Evolutionary conservation across 495 filamentous ascomycete genomes (phyloP).

Genomic region (Corynascus novoguineensis): DNA sequence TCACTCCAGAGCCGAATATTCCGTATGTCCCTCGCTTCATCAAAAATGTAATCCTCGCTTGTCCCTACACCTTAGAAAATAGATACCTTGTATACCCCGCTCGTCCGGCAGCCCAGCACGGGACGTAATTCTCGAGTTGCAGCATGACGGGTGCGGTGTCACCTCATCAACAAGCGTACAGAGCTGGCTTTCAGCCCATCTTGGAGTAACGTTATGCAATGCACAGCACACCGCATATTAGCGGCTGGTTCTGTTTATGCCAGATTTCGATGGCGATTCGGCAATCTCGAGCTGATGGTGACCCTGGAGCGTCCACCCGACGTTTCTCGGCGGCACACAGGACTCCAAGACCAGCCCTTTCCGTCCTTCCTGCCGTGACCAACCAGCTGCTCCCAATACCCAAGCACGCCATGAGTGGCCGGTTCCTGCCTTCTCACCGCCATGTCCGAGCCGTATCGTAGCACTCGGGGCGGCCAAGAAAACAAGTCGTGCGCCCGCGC

Average conservation of each 20-base stretch:
- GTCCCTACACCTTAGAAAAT: too few relatives aligned
- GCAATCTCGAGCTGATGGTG: not conserved
- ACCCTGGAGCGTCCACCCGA: not conserved
- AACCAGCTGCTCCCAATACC: not conserved
- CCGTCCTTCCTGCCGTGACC: not conserved
- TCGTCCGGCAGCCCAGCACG: too few relatives aligned
- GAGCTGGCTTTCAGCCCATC: not conserved
- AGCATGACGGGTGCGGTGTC: too few relatives aligned
- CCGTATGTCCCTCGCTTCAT: too few relatives aligned
- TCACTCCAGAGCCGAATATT: too few relatives aligned
- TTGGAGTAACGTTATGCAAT: not conserved
- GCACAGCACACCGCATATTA: not conserved
- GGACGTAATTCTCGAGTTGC: too few relatives aligned
- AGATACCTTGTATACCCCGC: too few relatives aligned
- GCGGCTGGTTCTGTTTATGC: not conserved
- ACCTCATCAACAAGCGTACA: too few relatives aligned
- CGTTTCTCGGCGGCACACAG: too few relatives aligned
- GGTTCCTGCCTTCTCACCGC: conserved; percentile 2
- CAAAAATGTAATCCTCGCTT: too few relatives aligned
- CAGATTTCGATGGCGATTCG: not conserved
- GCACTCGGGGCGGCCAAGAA: not conserved
- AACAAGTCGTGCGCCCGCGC: too few relatives aligned
- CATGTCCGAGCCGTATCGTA: not conserved
- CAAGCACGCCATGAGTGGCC: not conserved
- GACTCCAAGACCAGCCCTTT: too few relatives aligned